Conservation (phyloP, 495 filamentous ascomycete species). For the Aspergillus bridgeri region DNA sequence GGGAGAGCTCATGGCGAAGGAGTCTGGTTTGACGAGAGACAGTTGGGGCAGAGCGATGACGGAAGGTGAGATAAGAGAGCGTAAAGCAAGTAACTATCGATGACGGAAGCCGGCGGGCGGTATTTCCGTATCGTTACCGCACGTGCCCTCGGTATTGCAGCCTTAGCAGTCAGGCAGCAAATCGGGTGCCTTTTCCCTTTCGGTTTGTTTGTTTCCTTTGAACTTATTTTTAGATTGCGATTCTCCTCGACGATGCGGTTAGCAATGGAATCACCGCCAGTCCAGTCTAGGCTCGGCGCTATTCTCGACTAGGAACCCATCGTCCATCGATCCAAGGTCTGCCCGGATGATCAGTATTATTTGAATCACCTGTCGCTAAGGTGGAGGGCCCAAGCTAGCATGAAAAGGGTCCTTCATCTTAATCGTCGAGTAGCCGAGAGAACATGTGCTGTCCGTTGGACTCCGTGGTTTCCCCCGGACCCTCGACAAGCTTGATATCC, state of each 20-base stretch:
- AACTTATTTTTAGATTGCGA: not conserved
- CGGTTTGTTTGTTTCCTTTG: too few relatives aligned
- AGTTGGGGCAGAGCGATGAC: not conserved
- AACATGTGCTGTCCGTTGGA: not conserved
- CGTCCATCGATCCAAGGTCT: too few relatives aligned
- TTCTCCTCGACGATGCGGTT: not conserved
- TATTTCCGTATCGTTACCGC: not conserved
- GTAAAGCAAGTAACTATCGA: not conserved
- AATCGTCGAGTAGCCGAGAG: conserved; percentile 1
- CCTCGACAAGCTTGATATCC: not conserved
- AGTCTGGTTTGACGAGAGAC: not conserved
- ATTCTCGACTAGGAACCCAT: too few relatives aligned
- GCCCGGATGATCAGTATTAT: not conserved
- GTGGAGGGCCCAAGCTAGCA: not conserved
- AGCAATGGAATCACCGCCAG: not conserved
- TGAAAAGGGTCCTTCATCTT: conserved; percentile 19
- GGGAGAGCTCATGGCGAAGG: conserved; percentile 12
- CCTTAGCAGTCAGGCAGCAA: not conserved
- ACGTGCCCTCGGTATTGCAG: not conserved
- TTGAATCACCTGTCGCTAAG: not conserved
- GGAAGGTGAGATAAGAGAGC: not conserved
- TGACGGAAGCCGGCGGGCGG: too few relatives aligned
- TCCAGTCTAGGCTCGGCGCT: not conserved
- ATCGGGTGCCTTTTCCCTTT: not conserved
- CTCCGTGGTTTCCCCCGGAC: not conserved